A percentile compares a stretch with the other conserved stretches of the same genome.
Conservation (phyloP, 2,329 filamentous ascomycete genomes). For the Remersonia thermophila region DNA sequence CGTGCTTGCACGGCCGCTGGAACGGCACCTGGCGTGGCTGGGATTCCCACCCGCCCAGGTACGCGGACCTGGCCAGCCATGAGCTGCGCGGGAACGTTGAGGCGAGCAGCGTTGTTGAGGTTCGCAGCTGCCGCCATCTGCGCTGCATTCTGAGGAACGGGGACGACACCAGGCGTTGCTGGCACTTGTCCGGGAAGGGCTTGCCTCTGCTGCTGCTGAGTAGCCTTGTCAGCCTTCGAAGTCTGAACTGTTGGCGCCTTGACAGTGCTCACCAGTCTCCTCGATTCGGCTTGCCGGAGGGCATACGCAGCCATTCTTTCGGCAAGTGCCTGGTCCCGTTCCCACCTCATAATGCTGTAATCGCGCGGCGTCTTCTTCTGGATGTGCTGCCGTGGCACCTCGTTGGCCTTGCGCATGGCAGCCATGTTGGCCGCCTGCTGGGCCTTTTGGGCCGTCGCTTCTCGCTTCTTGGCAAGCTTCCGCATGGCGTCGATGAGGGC, state of each 20-base stretch:
- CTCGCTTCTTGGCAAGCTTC: constrained; percentile 87
- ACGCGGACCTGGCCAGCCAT: constrained; percentile 27
- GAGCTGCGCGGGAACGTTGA: constrained; percentile 33
- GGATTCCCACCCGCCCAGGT: constrained; percentile 41
- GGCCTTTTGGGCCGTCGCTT: constrained; percentile 74
- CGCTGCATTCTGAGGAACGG: constrained; percentile 25
- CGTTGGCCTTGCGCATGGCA: constrained; percentile 69
- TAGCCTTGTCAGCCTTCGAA: neutral
- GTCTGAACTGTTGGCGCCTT: neutral
- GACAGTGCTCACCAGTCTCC: constrained; percentile 19
- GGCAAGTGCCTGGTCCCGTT: constrained; percentile 60
- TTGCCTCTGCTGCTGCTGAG: constrained; percentile 14
- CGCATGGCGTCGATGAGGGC: constrained; percentile 89
- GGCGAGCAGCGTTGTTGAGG: constrained; percentile 26
- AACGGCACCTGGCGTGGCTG: constrained; percentile 40
- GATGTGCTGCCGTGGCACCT: constrained; percentile 32
- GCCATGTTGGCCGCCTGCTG: constrained; percentile 67
- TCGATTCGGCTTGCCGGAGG: constrained; percentile 22
- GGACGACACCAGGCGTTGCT: constrained; percentile 27
- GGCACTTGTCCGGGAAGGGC: constrained; percentile 33
- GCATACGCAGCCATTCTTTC: constrained; percentile 40
- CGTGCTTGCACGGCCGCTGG: constrained; percentile 34
- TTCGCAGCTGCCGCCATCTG: constrained; percentile 18
- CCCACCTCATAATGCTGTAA: constrained; percentile 79
- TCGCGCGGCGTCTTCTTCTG: constrained; percentile 71